Base-by-base conservation (phyloP, 2,329 filamentous ascomycete species). In the Fulvia fulva region DNA sequence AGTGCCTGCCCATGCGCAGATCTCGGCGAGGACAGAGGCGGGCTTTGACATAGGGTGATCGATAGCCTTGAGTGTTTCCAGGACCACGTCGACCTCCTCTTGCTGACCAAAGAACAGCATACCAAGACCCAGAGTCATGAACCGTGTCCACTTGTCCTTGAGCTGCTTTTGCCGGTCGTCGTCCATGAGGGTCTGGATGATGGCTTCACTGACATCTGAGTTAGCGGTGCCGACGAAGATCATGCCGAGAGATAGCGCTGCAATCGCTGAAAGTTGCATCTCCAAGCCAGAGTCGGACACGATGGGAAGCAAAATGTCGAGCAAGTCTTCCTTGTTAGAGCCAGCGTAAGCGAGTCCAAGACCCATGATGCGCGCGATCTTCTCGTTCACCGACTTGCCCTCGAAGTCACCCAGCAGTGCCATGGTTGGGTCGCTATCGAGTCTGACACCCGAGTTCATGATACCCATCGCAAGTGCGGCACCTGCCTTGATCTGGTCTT, bases 101-200 rank as follows among this genome's bases (percentile, higher is more conserved):
- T 99, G 94, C 64, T 91, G 88, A 41, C 94, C 94, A 68, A 99
- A 97, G 83, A 91, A 99, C 26, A 99, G 81, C 25, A 99, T 83
- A 1, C 93, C 94, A 62, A 99, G 83, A 64, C 94, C 94, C 44
- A 99, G 87, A 21, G 90, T 92, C 79, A 99, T 88, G 78, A 99
- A 99, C 19, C 94, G 87, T 30, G 92, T 94, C 94, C 94, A 99
- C 77, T 97, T 99, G 77, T 97, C 91, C 67, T 95, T 97, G 60
- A 99, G 80, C 74, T 96, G 92, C 70, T 84, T 87, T 76, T 89
- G 88, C 57, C 92, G 86, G 60, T 97, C 93, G 58, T 97, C 93
- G 66, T 99, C 94, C 75, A 99, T 85, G 67, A 99, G 81, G 0
- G 93, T 96, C 56, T 89, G 90, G 55, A 97, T 87, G 67, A 99